Percentiles rank a stretch among this genome's conserved stretches.
These are phyloP conservation scores for Sporothrix brunneoviolacea DNA, from an alignment of 2,329 filamentous ascomycete species.

Conservation along the genomic window DNA sequence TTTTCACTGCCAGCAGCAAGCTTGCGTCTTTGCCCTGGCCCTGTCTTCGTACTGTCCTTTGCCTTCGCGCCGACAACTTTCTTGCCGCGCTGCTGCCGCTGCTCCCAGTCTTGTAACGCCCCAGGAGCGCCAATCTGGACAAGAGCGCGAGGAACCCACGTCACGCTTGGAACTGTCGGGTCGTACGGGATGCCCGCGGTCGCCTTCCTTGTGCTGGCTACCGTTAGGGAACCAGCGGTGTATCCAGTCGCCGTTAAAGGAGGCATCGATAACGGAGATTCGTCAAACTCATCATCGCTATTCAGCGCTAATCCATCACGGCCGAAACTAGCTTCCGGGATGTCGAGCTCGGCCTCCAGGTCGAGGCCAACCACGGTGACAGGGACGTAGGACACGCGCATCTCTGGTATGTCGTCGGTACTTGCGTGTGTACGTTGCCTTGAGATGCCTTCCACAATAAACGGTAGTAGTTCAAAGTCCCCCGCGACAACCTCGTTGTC, in stretches of 20 bases:
- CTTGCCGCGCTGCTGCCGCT: slow-evolving; percentile 18
- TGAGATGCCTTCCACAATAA: slow-evolving; percentile 59
- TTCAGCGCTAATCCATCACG: slow-evolving; percentile 53
- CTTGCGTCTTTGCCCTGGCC: slow-evolving; percentile 11
- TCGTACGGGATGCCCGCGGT: slow-evolving; percentile 42
- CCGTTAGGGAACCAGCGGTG: background rate
- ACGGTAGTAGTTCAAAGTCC: background rate
- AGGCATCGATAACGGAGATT: slow-evolving; percentile 24
- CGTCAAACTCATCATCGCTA: slow-evolving; percentile 55
- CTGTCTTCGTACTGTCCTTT: background rate
- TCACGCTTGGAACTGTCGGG: slow-evolving; percentile 56
- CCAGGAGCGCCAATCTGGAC: slow-evolving; percentile 59
- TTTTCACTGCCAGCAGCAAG: background rate
- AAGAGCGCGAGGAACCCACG: slow-evolving; percentile 63
- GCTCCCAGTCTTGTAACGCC: slow-evolving; percentile 59
- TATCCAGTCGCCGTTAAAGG: slow-evolving; percentile 14
- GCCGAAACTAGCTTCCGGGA: slow-evolving; percentile 35
- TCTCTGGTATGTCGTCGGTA: slow-evolving; percentile 68
- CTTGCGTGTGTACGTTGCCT: slow-evolving; percentile 62
- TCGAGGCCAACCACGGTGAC: slow-evolving; percentile 71
- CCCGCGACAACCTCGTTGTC: background rate
- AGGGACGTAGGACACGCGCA: slow-evolving; percentile 73
- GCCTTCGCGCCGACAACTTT: slow-evolving; percentile 14
- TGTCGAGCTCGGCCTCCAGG: slow-evolving; percentile 57
- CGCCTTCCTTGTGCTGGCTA: slow-evolving; percentile 25